Evolutionary conservation across 169 alveolate genomes (phyloP).

Genomic region (Neospora caninum): DNA sequence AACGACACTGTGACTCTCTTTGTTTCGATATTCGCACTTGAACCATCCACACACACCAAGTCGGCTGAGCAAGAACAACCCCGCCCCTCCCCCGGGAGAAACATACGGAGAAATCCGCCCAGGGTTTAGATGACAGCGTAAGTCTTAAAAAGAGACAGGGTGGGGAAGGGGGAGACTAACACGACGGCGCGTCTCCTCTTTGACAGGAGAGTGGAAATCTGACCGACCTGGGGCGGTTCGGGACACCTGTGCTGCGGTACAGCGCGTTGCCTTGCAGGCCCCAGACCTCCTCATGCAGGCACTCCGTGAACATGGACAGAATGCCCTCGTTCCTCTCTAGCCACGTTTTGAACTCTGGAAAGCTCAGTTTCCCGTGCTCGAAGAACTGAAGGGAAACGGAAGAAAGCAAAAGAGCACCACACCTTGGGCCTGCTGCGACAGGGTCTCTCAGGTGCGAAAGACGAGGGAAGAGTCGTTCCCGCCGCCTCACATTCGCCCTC

Average conservation of each 20-base stretch:
- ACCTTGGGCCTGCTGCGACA: neutral
- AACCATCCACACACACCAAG: no score
- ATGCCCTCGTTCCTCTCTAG: constrained; percentile 80
- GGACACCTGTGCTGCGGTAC: constrained; percentile 42
- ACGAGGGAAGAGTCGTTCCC: neutral
- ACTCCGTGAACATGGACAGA: constrained; percentile 81
- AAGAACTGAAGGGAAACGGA: constrained; percentile 68
- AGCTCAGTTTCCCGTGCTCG: constrained; percentile 78
- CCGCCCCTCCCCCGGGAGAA: no score
- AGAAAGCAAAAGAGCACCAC: neutral
- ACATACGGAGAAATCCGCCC: no score
- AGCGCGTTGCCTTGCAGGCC: constrained; percentile 88
- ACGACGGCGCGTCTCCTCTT: no score
- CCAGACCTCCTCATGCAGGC: constrained; percentile 89
- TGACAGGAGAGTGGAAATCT: neutral
- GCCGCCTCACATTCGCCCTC: no score
- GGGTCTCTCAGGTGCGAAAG: neutral
- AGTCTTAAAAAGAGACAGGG: no score
- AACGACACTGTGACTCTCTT: no score
- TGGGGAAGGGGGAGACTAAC: no score
- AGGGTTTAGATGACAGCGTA: no score
- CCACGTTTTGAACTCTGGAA: constrained; percentile 82
- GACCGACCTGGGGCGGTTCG: constrained; percentile 2
- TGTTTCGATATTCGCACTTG: no score
- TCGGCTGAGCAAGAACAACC: no score